Conservation (phyloP, 1,284 basidiomycete genomes). For the Sporisorium exsertum region DNA sequence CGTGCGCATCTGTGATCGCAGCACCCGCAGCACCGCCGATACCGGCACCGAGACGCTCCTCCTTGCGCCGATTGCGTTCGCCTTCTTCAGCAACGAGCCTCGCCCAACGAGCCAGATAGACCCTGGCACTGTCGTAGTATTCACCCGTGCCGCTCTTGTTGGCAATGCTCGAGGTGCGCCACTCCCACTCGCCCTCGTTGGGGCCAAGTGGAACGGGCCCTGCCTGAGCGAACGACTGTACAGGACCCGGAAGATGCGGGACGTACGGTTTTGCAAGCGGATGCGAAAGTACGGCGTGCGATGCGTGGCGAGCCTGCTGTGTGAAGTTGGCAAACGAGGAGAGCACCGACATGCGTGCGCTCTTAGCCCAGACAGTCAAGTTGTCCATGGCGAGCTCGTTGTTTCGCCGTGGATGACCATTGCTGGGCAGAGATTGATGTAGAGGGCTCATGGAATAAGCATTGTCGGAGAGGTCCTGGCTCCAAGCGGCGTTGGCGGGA, state of each 20-base stretch:
- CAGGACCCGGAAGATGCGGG: slow-evolving; percentile 52
- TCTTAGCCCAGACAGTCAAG: slow-evolving; percentile 59
- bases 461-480: slow-evolving; percentile 47
- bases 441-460: slow-evolving; percentile 45
- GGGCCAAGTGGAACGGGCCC: slow-evolving; percentile 61
- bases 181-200: slow-evolving; percentile 56
- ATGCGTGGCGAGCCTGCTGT: slow-evolving; percentile 58
- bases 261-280: slow-evolving; percentile 57
- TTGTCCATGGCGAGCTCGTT: slow-evolving; percentile 52
- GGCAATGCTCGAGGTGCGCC: slow-evolving; percentile 47
- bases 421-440: slow-evolving; percentile 42
- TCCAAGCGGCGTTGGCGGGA: slow-evolving; percentile 24
- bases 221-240: slow-evolving; percentile 61
- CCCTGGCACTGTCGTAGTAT: slow-evolving; percentile 94
- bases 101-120: slow-evolving; percentile 97
- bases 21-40: background rate
- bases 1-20: background rate
- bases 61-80: slow-evolving; percentile 57
- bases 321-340: slow-evolving; percentile 65
- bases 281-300: slow-evolving; percentile 57
- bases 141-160: slow-evolving; percentile 53
- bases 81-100: slow-evolving; percentile 78
- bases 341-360: slow-evolving; percentile 62
- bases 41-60: slow-evolving; percentile 33
- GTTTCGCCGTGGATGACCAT: slow-evolving; percentile 12